Base-by-base conservation (phyloP, 345 rosid species). In the Euphorbia pulcherrima region DNA sequence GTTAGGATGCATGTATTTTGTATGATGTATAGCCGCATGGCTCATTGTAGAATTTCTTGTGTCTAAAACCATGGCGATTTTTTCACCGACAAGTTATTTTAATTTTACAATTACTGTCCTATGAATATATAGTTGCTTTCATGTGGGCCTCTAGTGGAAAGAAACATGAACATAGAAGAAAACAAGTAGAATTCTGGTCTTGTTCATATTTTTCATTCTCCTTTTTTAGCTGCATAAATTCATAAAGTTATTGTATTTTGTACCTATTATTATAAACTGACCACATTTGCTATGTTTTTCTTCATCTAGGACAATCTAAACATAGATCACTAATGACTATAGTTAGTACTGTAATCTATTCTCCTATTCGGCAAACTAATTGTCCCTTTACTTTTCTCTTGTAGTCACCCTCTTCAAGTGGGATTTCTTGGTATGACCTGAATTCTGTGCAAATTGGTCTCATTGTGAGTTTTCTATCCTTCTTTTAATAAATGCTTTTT, bases 391-490 rank as follows among this genome's bases (percentile, higher is more conserved):
- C 57, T 58, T 21, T 74, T 73, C 50, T 77, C 18, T 24, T 80
- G 79, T 88, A 92, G 98, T 92, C 98, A 14, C 82, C 93, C 55
- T 78, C 85, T 37, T 54, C 56, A 52, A 92, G 98, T 58, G 98
- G 98, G 70, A 61, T 87, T 75, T 82, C 96, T 17, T 92, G 97
- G 98, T 88, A 87, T 72, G 67, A 80, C 80, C 77, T 92, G 79
- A 88, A 88, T 58, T 83, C 98, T 20, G 78, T 92, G 67, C 84
- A 88, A 75, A 71, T 90, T 65, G 98, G 97, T 72, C 88, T 92
- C 70, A 84, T 90, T 46, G 99, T 94, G 80, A 94, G 97, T 84
- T 76, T 75, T 21, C 9, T n/a, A 7, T 53, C 23, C n/a, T 21
- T 8, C 26, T 21, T 72, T 11, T 52, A 5, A 20, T 64, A 16